A percentile compares a stretch with the other conserved stretches of the same genome.
Evolutionary conservation across 805 yeast genomes (phyloP).

Genomic region (Tetrapisispora iriomotensis): DNA sequence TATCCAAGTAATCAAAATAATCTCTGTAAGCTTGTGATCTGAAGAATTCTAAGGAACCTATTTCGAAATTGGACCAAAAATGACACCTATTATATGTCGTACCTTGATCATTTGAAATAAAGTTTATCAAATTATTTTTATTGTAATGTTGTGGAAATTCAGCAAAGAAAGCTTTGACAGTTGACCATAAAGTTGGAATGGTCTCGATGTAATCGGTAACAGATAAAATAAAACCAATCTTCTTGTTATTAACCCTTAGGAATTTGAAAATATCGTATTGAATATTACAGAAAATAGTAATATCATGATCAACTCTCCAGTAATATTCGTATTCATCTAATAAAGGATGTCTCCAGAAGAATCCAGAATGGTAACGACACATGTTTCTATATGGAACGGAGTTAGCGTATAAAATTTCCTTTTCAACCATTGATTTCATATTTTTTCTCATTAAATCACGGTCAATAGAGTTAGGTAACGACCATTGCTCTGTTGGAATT

Average conservation of each 20-base stretch:
- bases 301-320: slow-evolving; percentile 73
- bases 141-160: slow-evolving; percentile 34
- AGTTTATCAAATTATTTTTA: slow-evolving; percentile 47
- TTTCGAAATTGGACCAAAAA: slow-evolving; percentile 74
- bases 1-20: slow-evolving; percentile 55
- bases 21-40: slow-evolving; percentile 45
- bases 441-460: slow-evolving; percentile 37
- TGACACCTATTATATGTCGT: slow-evolving; percentile 64
- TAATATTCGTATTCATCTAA: slow-evolving; percentile 53
- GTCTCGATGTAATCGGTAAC: slow-evolving; percentile 55
- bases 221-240: slow-evolving; percentile 59
- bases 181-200: slow-evolving; percentile 54
- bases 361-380: slow-evolving; percentile 43
- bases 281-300: slow-evolving; percentile 50
- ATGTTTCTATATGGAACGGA: slow-evolving; percentile 59
- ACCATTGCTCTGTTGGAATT: slow-evolving; percentile 59
- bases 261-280: slow-evolving; percentile 52
- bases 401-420: slow-evolving; percentile 46
- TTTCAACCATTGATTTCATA: slow-evolving; percentile 36
- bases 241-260: slow-evolving; percentile 45
- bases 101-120: slow-evolving; percentile 55
- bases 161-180: slow-evolving; percentile 39
- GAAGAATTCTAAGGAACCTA: slow-evolving; percentile 64
- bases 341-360: slow-evolving; percentile 52
- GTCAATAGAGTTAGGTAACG: slow-evolving; percentile 58